Evolutionary conservation across 495 filamentous ascomycete genomes (phyloP).

Genomic region (Chaetomium tenue): DNA sequence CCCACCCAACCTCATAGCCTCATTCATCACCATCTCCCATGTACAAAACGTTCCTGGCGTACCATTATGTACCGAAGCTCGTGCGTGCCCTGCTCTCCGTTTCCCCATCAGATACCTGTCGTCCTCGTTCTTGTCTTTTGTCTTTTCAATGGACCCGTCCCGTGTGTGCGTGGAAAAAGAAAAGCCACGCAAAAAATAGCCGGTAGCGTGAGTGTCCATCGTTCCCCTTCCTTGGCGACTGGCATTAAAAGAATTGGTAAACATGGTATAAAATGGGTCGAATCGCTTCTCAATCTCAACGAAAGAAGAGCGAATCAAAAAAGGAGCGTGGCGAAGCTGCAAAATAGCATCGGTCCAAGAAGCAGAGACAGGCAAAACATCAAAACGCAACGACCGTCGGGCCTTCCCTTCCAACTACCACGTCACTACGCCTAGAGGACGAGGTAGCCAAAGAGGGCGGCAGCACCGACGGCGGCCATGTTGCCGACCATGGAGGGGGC

Average conservation of each 20-base stretch:
- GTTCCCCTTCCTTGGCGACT: neutral
- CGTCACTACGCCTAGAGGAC: slow-evolving; percentile 29
- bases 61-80: neutral
- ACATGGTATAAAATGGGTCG: neutral
- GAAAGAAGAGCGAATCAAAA: neutral
- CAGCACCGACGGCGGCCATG: slow-evolving; percentile 29
- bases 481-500: slow-evolving; percentile 28
- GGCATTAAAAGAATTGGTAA: slow-evolving; percentile 17
- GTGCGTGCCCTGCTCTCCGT: neutral
- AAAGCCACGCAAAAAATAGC: neutral
- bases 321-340: slow-evolving; percentile 32
- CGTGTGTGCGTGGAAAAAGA: neutral
- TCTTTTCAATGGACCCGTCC: neutral
- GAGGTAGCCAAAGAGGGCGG: slow-evolving; percentile 32
- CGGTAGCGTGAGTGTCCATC: neutral
- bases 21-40: slow-evolving; percentile 6
- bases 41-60: neutral
- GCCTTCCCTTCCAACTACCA: neutral
- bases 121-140: neutral
- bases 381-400: neutral
- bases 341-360: slow-evolving; percentile 27
- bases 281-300: neutral
- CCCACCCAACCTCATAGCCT: neutral
- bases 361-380: neutral
- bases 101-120: neutral